phyloP scores from a whole-genome alignment of 2,329 filamentous ascomycete genomes.

The Rutstroemia sp. region DNA sequence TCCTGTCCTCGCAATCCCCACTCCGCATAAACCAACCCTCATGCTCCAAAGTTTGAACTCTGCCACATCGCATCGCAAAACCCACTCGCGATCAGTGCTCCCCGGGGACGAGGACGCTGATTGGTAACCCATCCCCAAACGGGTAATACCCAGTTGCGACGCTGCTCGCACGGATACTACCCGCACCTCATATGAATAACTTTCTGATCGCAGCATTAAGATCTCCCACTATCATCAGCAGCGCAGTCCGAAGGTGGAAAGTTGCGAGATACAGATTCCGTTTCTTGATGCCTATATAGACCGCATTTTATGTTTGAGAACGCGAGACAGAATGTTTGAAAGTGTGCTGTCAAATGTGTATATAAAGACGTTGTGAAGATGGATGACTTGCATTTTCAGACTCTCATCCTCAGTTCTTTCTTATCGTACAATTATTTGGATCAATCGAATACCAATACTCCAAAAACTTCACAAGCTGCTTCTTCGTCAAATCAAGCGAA shows the following conservation, averaged over 20 bases:
- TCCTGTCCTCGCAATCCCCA: too few species aligned
- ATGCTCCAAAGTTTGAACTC: too few species aligned
- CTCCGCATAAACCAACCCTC: too few species aligned
- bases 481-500: neutral
- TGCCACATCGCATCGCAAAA: neutral
- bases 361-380: neutral
- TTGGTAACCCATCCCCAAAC: too few species aligned
- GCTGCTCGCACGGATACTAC: neutral
- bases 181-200: neutral
- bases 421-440: neutral
- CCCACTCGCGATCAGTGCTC: neutral
- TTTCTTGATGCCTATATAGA: neutral
- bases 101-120: too few species aligned
- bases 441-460: neutral
- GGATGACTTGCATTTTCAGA: neutral
- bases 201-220: neutral
- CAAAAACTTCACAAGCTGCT: neutral
- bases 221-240: neutral
- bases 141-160: too few species aligned
- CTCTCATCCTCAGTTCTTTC: neutral
- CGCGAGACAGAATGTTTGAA: neutral
- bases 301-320: too few species aligned
- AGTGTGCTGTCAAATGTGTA: neutral
- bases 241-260: neutral
- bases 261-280: neutral